Base-by-base conservation (phyloP, 352 stramenopile genomes). In the Phytophthora kernoviae region DNA sequence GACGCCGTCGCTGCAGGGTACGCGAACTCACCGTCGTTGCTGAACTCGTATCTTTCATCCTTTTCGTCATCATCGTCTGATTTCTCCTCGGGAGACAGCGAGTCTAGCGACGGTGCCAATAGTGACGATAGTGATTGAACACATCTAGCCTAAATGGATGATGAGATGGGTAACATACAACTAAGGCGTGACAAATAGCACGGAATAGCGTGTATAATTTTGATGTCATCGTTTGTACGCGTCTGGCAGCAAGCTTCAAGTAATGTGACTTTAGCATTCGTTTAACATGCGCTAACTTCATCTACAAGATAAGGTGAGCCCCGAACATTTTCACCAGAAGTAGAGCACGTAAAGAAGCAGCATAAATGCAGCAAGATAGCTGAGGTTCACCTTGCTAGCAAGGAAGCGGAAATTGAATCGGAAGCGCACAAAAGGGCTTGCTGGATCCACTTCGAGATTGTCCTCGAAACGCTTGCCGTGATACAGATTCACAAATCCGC, bases 381-480 rank as follows among this genome's bases (percentile, higher is more conserved):
- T 71, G 34, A 96, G 77, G 70, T 96, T 96, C n/a, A 84, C 68
- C 56, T 90, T 94, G 74, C 79, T 92, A 26, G 87, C 87, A 37
- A 96, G 74, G 63, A 93, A 96, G 61, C 87, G 87, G 46, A 96
- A 77, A 68, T 96, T 93, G 69, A 94, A 91, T 22, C 83, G 84
- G 64, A 96, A 96, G 12, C 57, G 47, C 34, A 64, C 60, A 32
- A 80, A 77, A 7, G 56, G 54, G 43, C 52, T 70, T 4, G 55
- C 58, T 22, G 82, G 66, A 44, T 91, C 79, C 36, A 93, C 77
- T 37, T 83, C 59, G 12, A 90, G 26, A 43, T 94, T 94, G 68
- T 92, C 81, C 32, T 91, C 77, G 17, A 94, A 79, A 17, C 68
- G 69, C 44, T 84, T 84, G 53, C 83, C 80, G 22, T 79, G 58